phyloP scores from a whole-genome alignment of 2,329 filamentous ascomycete species.

The Fusarium fujikuroi region DNA sequence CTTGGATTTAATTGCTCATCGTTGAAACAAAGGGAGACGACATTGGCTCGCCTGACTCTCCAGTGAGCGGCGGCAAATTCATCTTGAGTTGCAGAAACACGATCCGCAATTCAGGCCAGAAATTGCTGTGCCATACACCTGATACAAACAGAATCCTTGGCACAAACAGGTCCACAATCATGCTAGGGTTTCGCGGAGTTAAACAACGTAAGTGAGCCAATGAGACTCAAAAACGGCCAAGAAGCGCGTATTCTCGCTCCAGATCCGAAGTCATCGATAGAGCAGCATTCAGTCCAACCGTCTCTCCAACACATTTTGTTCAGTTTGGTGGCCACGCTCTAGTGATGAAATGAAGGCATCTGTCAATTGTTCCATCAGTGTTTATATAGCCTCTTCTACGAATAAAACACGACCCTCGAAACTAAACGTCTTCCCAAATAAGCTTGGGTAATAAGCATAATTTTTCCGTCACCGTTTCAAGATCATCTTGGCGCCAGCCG shows the following conservation, averaged over 20 bases:
- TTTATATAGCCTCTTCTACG: neutral
- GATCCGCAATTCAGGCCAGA: neutral
- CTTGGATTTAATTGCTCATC: too few species aligned
- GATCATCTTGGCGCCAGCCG: neutral
- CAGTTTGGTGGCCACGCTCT: fast-evolving
- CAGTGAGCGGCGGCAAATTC: neutral
- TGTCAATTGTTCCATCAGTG: neutral
- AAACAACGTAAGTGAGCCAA: neutral
- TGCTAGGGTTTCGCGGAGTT: neutral
- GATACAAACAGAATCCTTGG: neutral
- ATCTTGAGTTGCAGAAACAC: neutral
- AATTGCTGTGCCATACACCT: neutral
- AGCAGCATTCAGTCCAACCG: neutral
- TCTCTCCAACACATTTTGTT: neutral
- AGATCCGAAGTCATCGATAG: neutral
- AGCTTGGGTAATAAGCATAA: neutral
- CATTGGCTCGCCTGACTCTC: neutral
- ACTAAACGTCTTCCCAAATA: neutral
- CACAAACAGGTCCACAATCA: neutral
- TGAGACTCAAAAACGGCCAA: neutral
- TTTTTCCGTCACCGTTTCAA: neutral
- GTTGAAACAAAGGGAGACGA: neutral
- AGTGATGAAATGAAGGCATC: neutral
- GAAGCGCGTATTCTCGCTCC: neutral
- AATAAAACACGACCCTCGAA: neutral